These are phyloP conservation scores for Diaporthe sp. DNA, from an alignment of 2,329 filamentous ascomycete species.

Conservation along the genomic window DNA sequence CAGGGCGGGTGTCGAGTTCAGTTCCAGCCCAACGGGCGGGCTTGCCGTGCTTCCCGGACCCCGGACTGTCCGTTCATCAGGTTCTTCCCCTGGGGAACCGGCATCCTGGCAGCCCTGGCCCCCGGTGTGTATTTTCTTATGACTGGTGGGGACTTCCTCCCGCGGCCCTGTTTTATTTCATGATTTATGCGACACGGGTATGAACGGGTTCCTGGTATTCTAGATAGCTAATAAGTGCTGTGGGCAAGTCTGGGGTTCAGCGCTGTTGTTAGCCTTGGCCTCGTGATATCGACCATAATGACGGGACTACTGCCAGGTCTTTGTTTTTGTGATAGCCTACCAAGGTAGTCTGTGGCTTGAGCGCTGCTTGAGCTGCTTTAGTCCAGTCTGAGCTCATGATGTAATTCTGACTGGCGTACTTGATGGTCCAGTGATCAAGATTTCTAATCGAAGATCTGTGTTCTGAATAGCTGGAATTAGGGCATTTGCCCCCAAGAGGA, in stretches of 20 bases:
- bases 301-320: not conserved
- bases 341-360: not conserved
- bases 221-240: not conserved
- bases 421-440: not conserved
- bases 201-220: not conserved
- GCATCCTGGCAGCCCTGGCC: not conserved
- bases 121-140: not conserved
- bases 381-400: not conserved
- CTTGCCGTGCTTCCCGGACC: constrained; percentile 20
- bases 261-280: not conserved
- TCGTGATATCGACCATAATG: not conserved
- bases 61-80: not conserved
- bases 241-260: constrained; percentile 3
- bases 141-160: not conserved
- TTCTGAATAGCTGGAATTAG: no score
- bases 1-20: not conserved
- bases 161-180: not conserved
- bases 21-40: not conserved
- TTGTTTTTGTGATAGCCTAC: not conserved
- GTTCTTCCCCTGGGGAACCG: not conserved
- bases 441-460: not conserved
- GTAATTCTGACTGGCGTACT: not conserved
- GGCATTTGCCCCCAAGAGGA: not conserved
- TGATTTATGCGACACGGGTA: not conserved
- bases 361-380: not conserved